Percentiles rank a stretch among this genome's conserved stretches.
Evolutionary conservation across 2,329 filamentous ascomycete species (phyloP).

Genomic region (Epichloe uncinata): DNA sequence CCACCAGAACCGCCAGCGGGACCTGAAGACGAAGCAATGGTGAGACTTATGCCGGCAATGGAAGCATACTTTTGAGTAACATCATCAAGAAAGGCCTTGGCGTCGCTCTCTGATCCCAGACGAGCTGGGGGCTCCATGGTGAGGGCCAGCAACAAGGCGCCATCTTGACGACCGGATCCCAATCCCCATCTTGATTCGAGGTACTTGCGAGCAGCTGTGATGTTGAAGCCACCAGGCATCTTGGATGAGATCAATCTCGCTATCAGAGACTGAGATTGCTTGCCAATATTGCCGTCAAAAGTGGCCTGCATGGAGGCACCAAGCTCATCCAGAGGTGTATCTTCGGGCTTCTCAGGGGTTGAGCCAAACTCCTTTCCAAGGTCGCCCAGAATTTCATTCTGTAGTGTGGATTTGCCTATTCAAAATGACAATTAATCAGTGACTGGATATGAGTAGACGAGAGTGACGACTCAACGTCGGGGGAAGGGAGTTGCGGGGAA

Average conservation of each 20-base stretch:
- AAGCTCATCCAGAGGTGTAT: conserved; percentile 89
- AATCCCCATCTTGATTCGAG: conserved; percentile 90
- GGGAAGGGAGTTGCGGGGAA: not conserved
- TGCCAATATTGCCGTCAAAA: conserved; percentile 97
- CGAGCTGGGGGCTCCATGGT: conserved; percentile 87
- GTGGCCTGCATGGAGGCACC: conserved; percentile 92
- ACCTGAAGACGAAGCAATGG: conserved; percentile 61
- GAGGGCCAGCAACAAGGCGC: conserved; percentile 72
- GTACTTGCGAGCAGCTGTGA: conserved; percentile 89
- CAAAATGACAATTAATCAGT: conserved; percentile 5
- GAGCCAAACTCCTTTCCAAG: conserved; percentile 97
- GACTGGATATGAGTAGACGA: not conserved
- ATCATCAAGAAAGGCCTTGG: conserved; percentile 83
- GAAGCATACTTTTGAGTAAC: conserved; percentile 81
- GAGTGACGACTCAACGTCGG: no score
- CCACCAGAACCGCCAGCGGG: conserved; percentile 55
- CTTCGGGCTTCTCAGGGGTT: conserved; percentile 95
- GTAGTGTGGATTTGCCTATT: conserved; percentile 88
- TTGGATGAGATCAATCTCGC: conserved; percentile 94
- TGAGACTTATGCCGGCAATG: conserved; percentile 70
- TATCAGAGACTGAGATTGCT: conserved; percentile 86
- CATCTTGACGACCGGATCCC: conserved; percentile 75
- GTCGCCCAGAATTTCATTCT: conserved; percentile 97
- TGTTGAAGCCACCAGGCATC: conserved; percentile 99
- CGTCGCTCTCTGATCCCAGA: conserved; percentile 78